A percentile compares a stretch with the other conserved stretches of the same genome.
These are phyloP conservation scores for Fraxinus angustifolia DNA, from an alignment of 305 asterid species.

Conservation along the genomic window DNA sequence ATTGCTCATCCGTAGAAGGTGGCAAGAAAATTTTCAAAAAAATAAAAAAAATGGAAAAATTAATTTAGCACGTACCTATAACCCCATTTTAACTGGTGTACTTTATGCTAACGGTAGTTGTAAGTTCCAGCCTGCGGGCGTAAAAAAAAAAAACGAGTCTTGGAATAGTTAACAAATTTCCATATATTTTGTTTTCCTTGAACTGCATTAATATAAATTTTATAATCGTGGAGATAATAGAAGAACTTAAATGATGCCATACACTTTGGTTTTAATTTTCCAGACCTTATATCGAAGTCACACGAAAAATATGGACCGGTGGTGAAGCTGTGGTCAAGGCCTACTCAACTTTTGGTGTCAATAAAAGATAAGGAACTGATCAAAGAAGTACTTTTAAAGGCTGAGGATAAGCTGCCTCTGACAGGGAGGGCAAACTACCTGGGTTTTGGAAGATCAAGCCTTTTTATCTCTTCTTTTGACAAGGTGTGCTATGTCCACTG, in stretches of 20 bases:
- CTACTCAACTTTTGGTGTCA: conserved; percentile 45
- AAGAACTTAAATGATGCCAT: not conserved
- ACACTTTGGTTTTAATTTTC: conserved; percentile 2
- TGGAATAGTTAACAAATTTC: not conserved
- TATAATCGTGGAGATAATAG: not conserved
- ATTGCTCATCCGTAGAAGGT: not conserved
- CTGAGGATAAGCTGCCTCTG: conserved; percentile 46
- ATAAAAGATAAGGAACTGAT: conserved; percentile 36
- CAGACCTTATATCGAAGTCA: conserved; percentile 32
- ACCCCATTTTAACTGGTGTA: not conserved
- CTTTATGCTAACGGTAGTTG: not conserved
- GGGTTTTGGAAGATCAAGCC: conserved; percentile 42
- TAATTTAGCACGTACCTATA: not conserved
- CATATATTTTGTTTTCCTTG: not conserved
- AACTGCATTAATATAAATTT: not conserved
- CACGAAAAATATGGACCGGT: conserved; percentile 40
- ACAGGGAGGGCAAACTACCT: conserved; percentile 38
- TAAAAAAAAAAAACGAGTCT: not conserved
- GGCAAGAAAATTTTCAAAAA: no score
- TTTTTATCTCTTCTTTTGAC: conserved; percentile 38
- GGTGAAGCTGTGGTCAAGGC: conserved; percentile 45
- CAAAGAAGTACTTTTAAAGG: conserved; percentile 40
- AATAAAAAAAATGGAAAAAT: no score
- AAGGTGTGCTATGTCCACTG: conserved; percentile 28
- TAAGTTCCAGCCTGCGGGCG: not conserved